Conservation (phyloP, 306 rosid genomes). For the Sophora flavescens region DNA sequence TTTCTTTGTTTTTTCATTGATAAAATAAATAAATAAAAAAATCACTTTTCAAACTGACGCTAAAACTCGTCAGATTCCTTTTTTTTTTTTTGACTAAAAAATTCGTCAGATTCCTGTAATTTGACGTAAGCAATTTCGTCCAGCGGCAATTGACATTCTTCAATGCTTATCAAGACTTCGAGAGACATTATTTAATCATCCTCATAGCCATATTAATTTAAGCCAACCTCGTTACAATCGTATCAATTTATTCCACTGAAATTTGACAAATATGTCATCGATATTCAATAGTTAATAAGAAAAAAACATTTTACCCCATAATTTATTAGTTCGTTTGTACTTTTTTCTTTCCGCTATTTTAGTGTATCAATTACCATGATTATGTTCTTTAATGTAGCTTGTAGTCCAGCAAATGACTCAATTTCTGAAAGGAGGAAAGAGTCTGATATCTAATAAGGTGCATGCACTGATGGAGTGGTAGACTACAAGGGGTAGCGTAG, state of each 20-base stretch:
- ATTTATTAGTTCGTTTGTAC: neutral
- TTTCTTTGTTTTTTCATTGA: too few species aligned
- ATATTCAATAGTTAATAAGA: too few species aligned
- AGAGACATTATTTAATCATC: neutral
- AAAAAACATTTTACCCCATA: neutral
- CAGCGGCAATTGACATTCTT: too few species aligned
- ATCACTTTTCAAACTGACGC: too few species aligned
- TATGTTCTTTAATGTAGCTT: constrained; percentile 1
- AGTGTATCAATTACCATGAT: neutral
- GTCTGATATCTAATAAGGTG: neutral
- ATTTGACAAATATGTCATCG: neutral
- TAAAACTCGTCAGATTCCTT: too few species aligned
- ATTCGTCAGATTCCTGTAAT: too few species aligned
- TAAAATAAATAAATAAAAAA: too few species aligned
- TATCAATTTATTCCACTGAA: too few species aligned
- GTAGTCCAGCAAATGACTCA: neutral
- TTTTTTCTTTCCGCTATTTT: neutral
- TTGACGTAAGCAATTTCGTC: neutral
- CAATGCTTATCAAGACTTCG: neutral
- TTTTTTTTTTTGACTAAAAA: too few species aligned
- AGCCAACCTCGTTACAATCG: too few species aligned
- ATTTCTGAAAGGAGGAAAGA: neutral
- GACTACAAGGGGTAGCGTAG: too few species aligned
- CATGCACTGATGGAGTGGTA: neutral
- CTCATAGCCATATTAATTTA: neutral